These are phyloP conservation scores for Globisporangium paroecandrum DNA, from an alignment of 352 stramenopile species.

Conservation along the genomic window DNA sequence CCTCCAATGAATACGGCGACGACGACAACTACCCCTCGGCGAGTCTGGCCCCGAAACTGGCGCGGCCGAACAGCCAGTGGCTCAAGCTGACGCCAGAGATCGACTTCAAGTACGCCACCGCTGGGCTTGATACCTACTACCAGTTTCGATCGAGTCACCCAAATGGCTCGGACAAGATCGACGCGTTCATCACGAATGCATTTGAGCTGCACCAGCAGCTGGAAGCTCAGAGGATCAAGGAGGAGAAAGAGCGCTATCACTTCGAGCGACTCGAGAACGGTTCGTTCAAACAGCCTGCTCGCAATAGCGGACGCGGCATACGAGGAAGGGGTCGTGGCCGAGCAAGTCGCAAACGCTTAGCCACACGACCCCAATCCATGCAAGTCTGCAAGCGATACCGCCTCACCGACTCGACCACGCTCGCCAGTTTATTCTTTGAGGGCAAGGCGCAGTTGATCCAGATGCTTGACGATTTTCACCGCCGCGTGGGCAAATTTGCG, in stretches of 20 bases:
- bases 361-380: background rate
- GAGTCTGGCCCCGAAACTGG: slow-evolving; percentile 3
- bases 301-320: background rate
- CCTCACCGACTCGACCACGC: slow-evolving; percentile 62
- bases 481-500: slow-evolving; percentile 53
- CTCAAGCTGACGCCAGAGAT: background rate
- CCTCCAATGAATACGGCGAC: background rate
- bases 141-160: slow-evolving; percentile 11
- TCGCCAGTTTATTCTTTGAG: slow-evolving; percentile 68
- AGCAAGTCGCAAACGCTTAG: background rate
- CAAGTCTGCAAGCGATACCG: slow-evolving; percentile 45
- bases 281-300: background rate
- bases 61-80: slow-evolving; percentile 9
- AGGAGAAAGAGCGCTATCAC: slow-evolving; percentile 17
- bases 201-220: slow-evolving; percentile 20
- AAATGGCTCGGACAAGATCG: slow-evolving; percentile 20
- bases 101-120: slow-evolving; percentile 8
- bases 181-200: slow-evolving; percentile 20
- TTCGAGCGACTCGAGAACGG: slow-evolving; percentile 1
- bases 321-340: background rate
- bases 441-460: slow-evolving; percentile 46
- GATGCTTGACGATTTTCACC: slow-evolving; percentile 44
- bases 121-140: slow-evolving; percentile 8
- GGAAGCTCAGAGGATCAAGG: slow-evolving; percentile 9
- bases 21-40: background rate